These are phyloP conservation scores for Phyllosticta capitalensis DNA, from an alignment of 2,329 filamentous ascomycete species.

Conservation along the genomic window DNA sequence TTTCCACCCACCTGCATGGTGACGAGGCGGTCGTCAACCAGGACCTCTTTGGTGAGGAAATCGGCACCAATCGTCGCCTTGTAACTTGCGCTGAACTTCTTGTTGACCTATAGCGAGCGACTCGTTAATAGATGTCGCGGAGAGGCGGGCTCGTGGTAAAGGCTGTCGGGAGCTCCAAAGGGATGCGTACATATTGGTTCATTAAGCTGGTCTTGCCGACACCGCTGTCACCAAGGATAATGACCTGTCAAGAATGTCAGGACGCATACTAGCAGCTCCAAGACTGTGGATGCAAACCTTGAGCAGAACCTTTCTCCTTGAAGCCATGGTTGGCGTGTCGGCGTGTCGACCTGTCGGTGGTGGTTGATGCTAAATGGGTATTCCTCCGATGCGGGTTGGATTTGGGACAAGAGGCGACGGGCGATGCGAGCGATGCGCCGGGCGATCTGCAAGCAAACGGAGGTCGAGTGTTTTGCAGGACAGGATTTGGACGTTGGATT, in stretches of 20 bases:
- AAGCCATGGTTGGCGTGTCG: constrained; percentile 48
- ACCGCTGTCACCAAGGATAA: constrained; percentile 97
- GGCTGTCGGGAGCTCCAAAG: neutral
- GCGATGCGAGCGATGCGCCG: neutral
- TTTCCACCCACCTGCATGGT: constrained; percentile 75
- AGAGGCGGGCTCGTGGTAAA: neutral
- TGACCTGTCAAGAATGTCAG: constrained; percentile 55
- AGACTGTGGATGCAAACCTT: constrained; percentile 51
- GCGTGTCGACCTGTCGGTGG: constrained; percentile 1
- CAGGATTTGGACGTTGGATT: constrained; percentile 5
- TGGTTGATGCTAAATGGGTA: neutral
- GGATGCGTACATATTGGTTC: constrained; percentile 94
- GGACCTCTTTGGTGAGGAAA: constrained; percentile 94
- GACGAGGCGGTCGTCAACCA: constrained; percentile 92
- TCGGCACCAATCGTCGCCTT: constrained; percentile 98
- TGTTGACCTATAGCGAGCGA: constrained; percentile 73
- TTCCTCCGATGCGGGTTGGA: neutral
- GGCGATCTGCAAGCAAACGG: neutral
- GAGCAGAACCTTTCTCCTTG: constrained; percentile 81
- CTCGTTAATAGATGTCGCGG: neutral
- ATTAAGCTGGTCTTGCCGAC: constrained; percentile 99
- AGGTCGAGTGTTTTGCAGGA: constrained; percentile 7
- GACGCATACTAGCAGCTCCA: constrained; percentile 8
- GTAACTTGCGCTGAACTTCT: constrained; percentile 99
- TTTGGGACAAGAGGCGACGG: neutral